These are phyloP conservation scores for Dioscorea zingiberensis DNA, from an alignment of 106 monocot species.

Conservation along the genomic window DNA sequence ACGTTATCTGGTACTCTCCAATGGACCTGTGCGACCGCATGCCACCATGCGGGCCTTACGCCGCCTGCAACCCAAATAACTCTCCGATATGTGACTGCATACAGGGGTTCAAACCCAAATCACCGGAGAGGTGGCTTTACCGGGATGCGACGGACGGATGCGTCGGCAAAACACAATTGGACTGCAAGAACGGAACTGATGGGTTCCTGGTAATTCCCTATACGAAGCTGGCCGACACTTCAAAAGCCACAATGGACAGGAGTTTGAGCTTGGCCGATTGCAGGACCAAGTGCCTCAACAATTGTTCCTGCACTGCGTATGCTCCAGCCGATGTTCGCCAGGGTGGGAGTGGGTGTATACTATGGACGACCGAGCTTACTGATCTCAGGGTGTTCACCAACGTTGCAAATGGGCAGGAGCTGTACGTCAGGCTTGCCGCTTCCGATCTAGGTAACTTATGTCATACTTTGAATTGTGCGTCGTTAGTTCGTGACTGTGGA, in stretches of 20 bases:
- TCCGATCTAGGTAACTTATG: constrained; percentile 1
- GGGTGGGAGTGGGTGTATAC: constrained; percentile 24
- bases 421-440: constrained; percentile 1
- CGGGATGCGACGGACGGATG: constrained; percentile 18
- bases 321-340: not conserved
- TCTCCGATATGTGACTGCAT: constrained; percentile 19
- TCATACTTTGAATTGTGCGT: too few relatives aligned
- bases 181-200: constrained; percentile 32
- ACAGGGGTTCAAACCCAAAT: constrained; percentile 12
- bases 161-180: constrained; percentile 13
- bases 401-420: not conserved
- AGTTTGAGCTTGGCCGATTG: constrained; percentile 8
- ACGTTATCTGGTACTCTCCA: constrained; percentile 6
- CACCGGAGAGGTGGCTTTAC: constrained; percentile 11
- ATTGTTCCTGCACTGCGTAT: constrained; percentile 19
- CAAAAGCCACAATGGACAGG: constrained; percentile 1
- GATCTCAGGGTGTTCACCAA: not conserved
- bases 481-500: too few relatives aligned
- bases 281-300: constrained; percentile 3
- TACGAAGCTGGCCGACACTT: constrained; percentile 42
- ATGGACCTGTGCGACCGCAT: constrained; percentile 17
- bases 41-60: constrained; percentile 17
- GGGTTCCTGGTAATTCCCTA: constrained; percentile 19
- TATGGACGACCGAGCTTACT: not conserved
- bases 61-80: constrained; percentile 12